These are phyloP conservation scores for Oryza nivara DNA, from an alignment of 176 grass and related monocot species.

Conservation along the genomic window DNA sequence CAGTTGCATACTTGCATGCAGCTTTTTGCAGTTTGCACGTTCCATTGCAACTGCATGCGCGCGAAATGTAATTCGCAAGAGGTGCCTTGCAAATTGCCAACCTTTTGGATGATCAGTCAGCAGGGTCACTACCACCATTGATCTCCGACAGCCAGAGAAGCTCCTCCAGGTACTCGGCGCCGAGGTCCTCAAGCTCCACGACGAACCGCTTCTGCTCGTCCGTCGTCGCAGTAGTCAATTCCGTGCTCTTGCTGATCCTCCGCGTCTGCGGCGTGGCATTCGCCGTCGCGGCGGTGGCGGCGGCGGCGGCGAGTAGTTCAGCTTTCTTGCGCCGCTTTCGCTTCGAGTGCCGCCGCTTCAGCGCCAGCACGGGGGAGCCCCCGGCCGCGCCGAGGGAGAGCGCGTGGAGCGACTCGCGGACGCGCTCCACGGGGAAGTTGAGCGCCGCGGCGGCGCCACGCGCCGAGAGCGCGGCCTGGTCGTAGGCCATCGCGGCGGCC, in stretches of 20 bases:
- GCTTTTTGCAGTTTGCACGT: too few species aligned
- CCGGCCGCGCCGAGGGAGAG: conserved; percentile 5
- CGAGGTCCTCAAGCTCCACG: conserved; percentile 41
- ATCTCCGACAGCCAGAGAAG: too few species aligned
- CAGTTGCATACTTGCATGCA: too few species aligned
- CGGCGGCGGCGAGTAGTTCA: not conserved
- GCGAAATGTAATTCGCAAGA: too few species aligned
- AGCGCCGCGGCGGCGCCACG: conserved; percentile 17
- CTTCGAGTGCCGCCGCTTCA: conserved; percentile 41
- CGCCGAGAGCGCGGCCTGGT: conserved; percentile 5
- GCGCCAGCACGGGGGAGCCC: conserved; percentile 27
- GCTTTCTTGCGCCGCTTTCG: conserved; percentile 29
- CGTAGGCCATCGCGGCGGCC: conserved; percentile 18
- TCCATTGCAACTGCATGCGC: too few species aligned
- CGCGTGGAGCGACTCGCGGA: conserved; percentile 31
- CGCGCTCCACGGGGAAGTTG: conserved; percentile 38
- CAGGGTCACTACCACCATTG: too few species aligned
- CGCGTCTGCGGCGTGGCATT: not conserved
- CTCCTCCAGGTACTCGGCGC: conserved; percentile 3
- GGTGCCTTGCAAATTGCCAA: too few species aligned
- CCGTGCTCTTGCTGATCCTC: not conserved
- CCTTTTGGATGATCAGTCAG: too few species aligned
- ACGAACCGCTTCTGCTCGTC: conserved; percentile 21
- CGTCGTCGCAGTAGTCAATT: not conserved
- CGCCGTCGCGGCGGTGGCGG: not conserved